A percentile compares a stretch with the other conserved stretches of the same genome.
These are phyloP conservation scores for Fragaria vesca DNA, from an alignment of 306 rosid species.

Conservation along the genomic window DNA sequence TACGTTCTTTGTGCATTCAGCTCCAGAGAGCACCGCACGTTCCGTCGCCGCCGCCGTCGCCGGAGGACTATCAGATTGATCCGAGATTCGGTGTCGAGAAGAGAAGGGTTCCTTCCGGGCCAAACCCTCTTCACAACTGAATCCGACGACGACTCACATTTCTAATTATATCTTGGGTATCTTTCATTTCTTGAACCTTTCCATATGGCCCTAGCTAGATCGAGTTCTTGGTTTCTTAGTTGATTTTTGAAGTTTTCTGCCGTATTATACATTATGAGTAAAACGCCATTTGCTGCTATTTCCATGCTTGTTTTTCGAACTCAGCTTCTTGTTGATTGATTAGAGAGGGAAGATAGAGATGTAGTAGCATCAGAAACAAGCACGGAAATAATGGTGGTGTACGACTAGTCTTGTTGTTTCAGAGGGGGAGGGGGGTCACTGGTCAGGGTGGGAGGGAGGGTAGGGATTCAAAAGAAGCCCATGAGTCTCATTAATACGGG, in stretches of 20 bases:
- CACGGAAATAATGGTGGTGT: slow-evolving; percentile 55
- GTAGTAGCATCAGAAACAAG: slow-evolving; percentile 48
- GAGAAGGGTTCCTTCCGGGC: slow-evolving; percentile 90
- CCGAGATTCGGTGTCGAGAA: slow-evolving; percentile 79
- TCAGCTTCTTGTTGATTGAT: background rate
- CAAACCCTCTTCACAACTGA: slow-evolving; percentile 97
- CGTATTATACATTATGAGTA: background rate
- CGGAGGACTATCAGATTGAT: slow-evolving; percentile 42
- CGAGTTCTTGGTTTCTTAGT: background rate
- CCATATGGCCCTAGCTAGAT: background rate
- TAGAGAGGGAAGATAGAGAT: background rate
- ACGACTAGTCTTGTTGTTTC: background rate
- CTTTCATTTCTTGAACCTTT: background rate
- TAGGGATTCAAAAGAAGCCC: slow-evolving; percentile 58
- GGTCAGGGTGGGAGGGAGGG: slow-evolving; percentile 1
- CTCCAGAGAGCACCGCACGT: slow-evolving; percentile 34
- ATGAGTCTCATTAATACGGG: slow-evolving; percentile 59
- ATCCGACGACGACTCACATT: background rate
- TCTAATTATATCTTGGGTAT: slow-evolving; percentile 22
- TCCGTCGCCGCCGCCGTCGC: slow-evolving; percentile 25
- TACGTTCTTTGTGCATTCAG: slow-evolving; percentile 64
- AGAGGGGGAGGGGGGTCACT: background rate
- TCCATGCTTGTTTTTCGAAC: slow-evolving; percentile 68
- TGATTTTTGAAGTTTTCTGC: background rate
- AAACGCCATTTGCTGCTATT: slow-evolving; percentile 31